phyloP scores from a whole-genome alignment of 805 yeast genomes.

The Yarrowia phangngaensis region DNA sequence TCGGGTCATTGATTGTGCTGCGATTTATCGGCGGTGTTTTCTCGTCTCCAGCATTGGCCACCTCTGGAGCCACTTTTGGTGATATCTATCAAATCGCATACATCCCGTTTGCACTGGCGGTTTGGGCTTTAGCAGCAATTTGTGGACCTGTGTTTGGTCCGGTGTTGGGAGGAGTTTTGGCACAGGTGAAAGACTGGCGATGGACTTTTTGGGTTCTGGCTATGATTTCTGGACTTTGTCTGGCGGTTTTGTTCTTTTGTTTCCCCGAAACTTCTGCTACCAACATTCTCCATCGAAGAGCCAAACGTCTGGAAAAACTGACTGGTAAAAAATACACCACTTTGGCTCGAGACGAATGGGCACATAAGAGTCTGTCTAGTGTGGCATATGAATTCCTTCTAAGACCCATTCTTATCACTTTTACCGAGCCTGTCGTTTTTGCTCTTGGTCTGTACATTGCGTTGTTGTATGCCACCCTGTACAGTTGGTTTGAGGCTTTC shows the following conservation, averaged over 20 bases:
- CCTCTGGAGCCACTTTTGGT: constrained; percentile 66
- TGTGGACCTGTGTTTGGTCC: constrained; percentile 57
- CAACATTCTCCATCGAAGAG: constrained; percentile 48
- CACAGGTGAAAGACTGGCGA: constrained; percentile 51
- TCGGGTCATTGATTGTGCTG: constrained; percentile 49
- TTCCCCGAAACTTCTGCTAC: constrained; percentile 52
- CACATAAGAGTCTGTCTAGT: constrained; percentile 30
- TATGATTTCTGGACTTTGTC: constrained; percentile 41
- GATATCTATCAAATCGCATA: constrained; percentile 46
- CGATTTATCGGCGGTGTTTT: constrained; percentile 71
- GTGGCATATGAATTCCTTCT: constrained; percentile 28
- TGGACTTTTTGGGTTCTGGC: constrained; percentile 48
- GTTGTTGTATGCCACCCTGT: constrained; percentile 48
- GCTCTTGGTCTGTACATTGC: constrained; percentile 49
- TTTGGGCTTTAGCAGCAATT: constrained; percentile 53
- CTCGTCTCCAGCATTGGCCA: constrained; percentile 78
- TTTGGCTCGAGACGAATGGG: constrained; percentile 46
- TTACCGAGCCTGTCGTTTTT: constrained; percentile 51
- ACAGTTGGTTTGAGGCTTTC: constrained; percentile 55
- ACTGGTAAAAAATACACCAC: constrained; percentile 48
- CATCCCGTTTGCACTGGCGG: constrained; percentile 48
- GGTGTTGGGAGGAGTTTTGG: constrained; percentile 50
- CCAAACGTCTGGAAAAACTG: constrained; percentile 45
- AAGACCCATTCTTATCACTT: constrained; percentile 45
- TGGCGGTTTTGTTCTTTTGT: constrained; percentile 41